phyloP scores from a whole-genome alignment of 495 filamentous ascomycete species.

The Hypoxylon fuscum region DNA sequence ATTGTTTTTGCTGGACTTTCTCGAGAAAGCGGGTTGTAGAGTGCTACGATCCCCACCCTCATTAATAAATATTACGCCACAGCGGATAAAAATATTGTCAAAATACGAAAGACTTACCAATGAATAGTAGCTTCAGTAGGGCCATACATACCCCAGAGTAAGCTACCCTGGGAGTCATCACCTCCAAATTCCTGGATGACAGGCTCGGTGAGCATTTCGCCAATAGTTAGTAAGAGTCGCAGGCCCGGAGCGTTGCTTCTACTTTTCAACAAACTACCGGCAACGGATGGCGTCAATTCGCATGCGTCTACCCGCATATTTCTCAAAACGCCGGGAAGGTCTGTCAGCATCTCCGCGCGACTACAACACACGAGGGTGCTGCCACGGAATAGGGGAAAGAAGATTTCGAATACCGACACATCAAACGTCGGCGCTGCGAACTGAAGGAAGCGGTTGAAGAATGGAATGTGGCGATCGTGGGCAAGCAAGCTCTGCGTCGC shows the following conservation, averaged over 20 bases:
- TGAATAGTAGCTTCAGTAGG: slow-evolving; percentile 88
- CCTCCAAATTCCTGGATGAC: slow-evolving; percentile 79
- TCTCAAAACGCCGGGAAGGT: slow-evolving; percentile 71
- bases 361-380: slow-evolving; percentile 74
- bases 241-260: slow-evolving; percentile 69
- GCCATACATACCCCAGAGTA: slow-evolving; percentile 87
- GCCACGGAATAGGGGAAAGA: slow-evolving; percentile 79
- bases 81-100: background rate
- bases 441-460: slow-evolving; percentile 79
- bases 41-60: slow-evolving; percentile 44
- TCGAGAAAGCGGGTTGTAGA: slow-evolving; percentile 48
- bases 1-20: slow-evolving; percentile 63
- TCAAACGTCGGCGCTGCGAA: slow-evolving; percentile 90
- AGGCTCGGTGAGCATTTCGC: slow-evolving; percentile 81
- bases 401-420: slow-evolving; percentile 88
- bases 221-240: slow-evolving; percentile 77
- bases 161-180: slow-evolving; percentile 46
- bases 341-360: slow-evolving; percentile 70
- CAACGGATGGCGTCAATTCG: slow-evolving; percentile 85
- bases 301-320: slow-evolving; percentile 76
- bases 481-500: slow-evolving; percentile 79
- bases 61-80: slow-evolving; percentile 1
- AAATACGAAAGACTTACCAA: slow-evolving; percentile 44
- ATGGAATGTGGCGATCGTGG: slow-evolving; percentile 76
- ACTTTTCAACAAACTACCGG: slow-evolving; percentile 69